These are phyloP conservation scores for Volvariella surrecta DNA, from an alignment of 1,284 basidiomycete species.

Conservation along the genomic window DNA sequence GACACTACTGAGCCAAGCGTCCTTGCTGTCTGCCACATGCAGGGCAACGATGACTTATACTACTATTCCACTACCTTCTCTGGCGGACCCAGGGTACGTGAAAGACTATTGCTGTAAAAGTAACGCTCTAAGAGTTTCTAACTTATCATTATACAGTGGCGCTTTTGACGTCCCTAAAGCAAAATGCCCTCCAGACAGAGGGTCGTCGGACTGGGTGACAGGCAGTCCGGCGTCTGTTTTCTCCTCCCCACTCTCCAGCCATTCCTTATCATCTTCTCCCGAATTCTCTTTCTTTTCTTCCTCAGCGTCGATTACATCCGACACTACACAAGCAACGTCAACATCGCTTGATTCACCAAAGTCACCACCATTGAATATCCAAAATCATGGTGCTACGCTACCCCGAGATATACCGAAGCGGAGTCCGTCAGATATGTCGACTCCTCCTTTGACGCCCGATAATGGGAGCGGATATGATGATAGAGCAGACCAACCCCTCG, in stretches of 20 bases:
- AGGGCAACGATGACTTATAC: conserved; percentile 73
- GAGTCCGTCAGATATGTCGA: conserved; percentile 31
- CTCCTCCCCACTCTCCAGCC: conserved; percentile 32
- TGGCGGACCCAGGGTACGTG: conserved; percentile 75
- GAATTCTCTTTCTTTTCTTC: conserved; percentile 9
- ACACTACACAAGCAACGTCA: conserved; percentile 2
- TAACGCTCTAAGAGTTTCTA: conserved; percentile 9
- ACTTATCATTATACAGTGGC: conserved; percentile 46
- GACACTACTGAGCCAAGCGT: conserved; percentile 67
- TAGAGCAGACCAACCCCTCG: conserved; percentile 17
- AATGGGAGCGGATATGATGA: conserved; percentile 32
- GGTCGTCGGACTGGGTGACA: conserved; percentile 90
- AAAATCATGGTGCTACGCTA: conserved; percentile 16
- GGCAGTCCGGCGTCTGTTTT: conserved; percentile 66
- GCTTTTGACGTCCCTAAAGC: conserved; percentile 81
- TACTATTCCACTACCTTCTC: conserved; percentile 86
- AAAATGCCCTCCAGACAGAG: conserved; percentile 88
- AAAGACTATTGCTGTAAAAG: conserved; percentile 5
- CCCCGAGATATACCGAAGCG: conserved; percentile 39
- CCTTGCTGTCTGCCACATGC: conserved; percentile 74
- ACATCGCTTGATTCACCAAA: conserved; percentile 8
- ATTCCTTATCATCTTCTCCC: conserved; percentile 19
- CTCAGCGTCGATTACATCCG: conserved; percentile 7
- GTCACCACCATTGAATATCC: too few species aligned
- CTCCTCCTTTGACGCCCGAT: conserved; percentile 62